Evolutionary conservation across 768 basidiomycete genomes (phyloP).

Genomic region (Tricholoma sp.): DNA sequence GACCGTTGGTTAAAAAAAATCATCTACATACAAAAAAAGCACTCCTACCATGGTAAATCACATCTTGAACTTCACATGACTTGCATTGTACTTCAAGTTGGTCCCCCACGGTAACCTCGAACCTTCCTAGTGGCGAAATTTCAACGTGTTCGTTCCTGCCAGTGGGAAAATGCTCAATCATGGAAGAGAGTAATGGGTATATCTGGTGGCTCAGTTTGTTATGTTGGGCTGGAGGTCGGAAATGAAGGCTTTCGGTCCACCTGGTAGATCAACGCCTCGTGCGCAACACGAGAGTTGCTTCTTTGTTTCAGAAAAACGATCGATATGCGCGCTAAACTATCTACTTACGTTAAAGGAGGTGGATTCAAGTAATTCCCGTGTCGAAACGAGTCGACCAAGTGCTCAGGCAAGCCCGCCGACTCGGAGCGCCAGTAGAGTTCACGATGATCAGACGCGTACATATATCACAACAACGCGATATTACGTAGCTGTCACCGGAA

Average conservation of each 20-base stretch:
- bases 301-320: slow-evolving; percentile 4
- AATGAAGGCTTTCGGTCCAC: slow-evolving; percentile 11
- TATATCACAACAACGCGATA: not conserved
- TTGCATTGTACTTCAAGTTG: too few species aligned
- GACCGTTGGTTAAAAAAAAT: not conserved
- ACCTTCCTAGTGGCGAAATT: not conserved
- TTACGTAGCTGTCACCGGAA: not conserved
- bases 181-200: not conserved
- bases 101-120: not conserved
- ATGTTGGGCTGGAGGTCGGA: slow-evolving; percentile 6
- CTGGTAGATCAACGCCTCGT: slow-evolving; percentile 10
- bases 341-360: too few species aligned
- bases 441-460: slow-evolving; percentile 6
- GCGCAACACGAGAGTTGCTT: slow-evolving; percentile 10
- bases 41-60: not conserved
- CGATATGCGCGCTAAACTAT: not conserved
- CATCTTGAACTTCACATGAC: too few species aligned
- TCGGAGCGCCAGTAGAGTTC: too few species aligned
- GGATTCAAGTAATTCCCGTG: too few species aligned
- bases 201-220: not conserved
- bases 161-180: not conserved
- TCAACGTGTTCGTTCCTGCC: not conserved
- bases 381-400: too few species aligned
- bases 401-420: too few species aligned
- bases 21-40: not conserved